A percentile compares a stretch with the other conserved stretches of the same genome.
phyloP scores from a whole-genome alignment of 2,329 filamentous ascomycete species.

The Aspergillus candidus region DNA sequence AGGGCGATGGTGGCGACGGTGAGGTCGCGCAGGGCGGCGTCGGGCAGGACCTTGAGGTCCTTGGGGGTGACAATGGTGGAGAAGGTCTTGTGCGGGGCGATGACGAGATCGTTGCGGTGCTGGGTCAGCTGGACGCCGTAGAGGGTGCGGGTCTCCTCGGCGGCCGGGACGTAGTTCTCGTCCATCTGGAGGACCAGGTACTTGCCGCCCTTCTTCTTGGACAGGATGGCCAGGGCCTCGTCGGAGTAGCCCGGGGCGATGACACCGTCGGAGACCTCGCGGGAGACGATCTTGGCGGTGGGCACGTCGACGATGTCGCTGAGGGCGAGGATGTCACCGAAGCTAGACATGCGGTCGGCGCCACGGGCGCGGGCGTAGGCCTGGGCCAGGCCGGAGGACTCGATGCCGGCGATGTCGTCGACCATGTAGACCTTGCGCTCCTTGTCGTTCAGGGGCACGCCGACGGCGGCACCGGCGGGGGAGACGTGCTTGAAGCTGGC shows the following conservation, averaged over 20 bases:
- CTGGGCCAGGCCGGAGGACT: constrained; percentile 79
- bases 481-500: constrained; percentile 99
- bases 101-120: constrained; percentile 84
- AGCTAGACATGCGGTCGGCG: constrained; percentile 97
- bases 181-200: constrained; percentile 97
- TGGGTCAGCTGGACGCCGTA: constrained; percentile 86
- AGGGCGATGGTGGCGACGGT: constrained; percentile 93
- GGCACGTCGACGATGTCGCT: constrained; percentile 85
- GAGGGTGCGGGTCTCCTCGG: constrained; percentile 74
- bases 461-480: constrained; percentile 90
- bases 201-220: constrained; percentile 97
- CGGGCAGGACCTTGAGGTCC: constrained; percentile 64
- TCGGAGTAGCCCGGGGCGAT: constrained; percentile 82
- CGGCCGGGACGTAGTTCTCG: constrained; percentile 68
- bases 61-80: constrained; percentile 80
- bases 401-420: constrained; percentile 84
- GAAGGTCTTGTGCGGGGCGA: constrained; percentile 77
- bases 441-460: constrained; percentile 73
- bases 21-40: constrained; percentile 78
- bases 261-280: constrained; percentile 95
- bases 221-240: constrained; percentile 82
- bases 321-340: constrained; percentile 91
- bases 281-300: constrained; percentile 95
- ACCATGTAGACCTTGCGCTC: constrained; percentile 99
- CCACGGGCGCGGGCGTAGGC: constrained; percentile 93